Conservation (phyloP, 495 filamentous ascomycete species). For the Elaphomyces granulatus region DNA sequence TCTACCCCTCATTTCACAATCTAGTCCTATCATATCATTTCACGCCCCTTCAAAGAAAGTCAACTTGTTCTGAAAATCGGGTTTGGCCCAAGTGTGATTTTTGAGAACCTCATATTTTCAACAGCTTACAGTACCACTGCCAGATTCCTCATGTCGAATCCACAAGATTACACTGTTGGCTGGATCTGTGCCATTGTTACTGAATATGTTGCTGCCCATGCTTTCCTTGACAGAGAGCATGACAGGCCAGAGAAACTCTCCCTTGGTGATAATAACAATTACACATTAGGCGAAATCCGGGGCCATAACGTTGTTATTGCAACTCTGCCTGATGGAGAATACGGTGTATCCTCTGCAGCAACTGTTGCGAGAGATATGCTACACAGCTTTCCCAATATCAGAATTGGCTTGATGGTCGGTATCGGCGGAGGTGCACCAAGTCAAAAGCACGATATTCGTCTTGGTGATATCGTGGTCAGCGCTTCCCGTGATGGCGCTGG, state of each 20-base stretch:
- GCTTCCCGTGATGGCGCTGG: not conserved
- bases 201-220: slow-evolving; percentile 29
- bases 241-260: not conserved
- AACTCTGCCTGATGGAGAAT: not conserved
- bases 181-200: slow-evolving; percentile 34
- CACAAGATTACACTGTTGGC: slow-evolving; percentile 32
- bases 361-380: slow-evolving; percentile 1
- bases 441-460: slow-evolving; percentile 27
- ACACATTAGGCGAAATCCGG: slow-evolving; percentile 1
- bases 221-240: slow-evolving; percentile 18
- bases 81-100: too few species aligned
- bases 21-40: slow-evolving; percentile 5
- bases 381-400: slow-evolving; percentile 12
- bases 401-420: slow-evolving; percentile 33
- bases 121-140: slow-evolving; percentile 1
- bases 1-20: too few species aligned
- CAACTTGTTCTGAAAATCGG: too few species aligned
- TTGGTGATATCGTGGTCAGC: slow-evolving; percentile 31
- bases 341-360: slow-evolving; percentile 2
- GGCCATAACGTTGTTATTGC: slow-evolving; percentile 8
- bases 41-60: slow-evolving; percentile 8
- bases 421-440: slow-evolving; percentile 30
- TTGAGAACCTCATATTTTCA: too few species aligned
- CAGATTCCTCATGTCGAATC: too few species aligned
- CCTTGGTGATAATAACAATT: not conserved